Evolutionary conservation across 768 basidiomycete species (phyloP), one percentile per base, ranked within the genome.

Genomic region (Serendipita sp.): DNA sequence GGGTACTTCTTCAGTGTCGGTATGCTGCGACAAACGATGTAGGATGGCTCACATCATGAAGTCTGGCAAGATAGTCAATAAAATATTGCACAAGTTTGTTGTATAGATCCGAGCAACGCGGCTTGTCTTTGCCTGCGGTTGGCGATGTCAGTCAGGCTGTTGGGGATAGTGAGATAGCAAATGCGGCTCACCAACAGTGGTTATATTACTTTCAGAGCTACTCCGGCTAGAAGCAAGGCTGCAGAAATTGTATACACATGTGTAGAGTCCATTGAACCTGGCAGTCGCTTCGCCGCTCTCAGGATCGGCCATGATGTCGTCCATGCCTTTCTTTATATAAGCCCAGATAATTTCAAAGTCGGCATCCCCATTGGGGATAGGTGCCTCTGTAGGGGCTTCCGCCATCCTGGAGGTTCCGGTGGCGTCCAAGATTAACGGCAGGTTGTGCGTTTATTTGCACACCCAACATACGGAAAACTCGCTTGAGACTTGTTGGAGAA

Each of bases 31-130:
- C n/a, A n/a, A n/a, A n/a, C n/a, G n/a, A n/a, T n/a, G 34, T 60
- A 34, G 22, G 9, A 24, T 71, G 34, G 34, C 81, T 65, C 64
- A 85, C 85, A 75, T 83, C 74, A 76, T 80, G 72, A 67, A 84
- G 75, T 42, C 73, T 72, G 68, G 82, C 84, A 30, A 97, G 78
- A 76, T 98, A 94, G 0, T 76, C 74, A 34, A 85, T 80, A 71
- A 98, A 91, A 78, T 96, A 99, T 64, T 82, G 81, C 69, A 90
- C 89, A 70, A 99, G 81, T 72, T 93, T 87, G 72, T 91, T 90
- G 73, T 99, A 99, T 64, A 99, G 75, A 80, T 98, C 95, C 56
- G 92, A 88, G 62, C 95, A 94, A 88, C 95, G 94, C 73, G 97
- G 71, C 75, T 93, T 94, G 53, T 92, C 90, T 42, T 93, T 93